Evolutionary conservation across 257 asterid species (phyloP).

Genomic region (Solanum lycopersicoides): DNA sequence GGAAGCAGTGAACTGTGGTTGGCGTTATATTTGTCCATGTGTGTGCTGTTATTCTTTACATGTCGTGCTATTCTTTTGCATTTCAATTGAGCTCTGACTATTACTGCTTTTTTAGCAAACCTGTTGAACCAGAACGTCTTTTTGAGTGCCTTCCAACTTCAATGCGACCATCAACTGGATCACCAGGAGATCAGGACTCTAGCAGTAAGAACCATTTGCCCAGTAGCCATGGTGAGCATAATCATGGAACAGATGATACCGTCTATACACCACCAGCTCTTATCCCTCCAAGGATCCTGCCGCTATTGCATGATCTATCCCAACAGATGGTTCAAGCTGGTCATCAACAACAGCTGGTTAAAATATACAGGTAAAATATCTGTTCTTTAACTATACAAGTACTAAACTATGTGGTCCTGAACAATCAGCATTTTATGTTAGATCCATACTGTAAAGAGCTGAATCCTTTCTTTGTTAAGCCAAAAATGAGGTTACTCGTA

Average conservation of each 20-base stretch:
- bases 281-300: constrained; percentile 86
- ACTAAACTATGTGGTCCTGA: background rate
- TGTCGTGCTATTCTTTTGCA: background rate
- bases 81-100: background rate
- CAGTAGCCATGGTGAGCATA: constrained; percentile 57
- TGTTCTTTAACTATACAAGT: background rate
- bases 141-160: constrained; percentile 98
- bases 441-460: background rate
- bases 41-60: background rate
- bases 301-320: constrained; percentile 91
- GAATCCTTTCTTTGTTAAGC: background rate
- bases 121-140: constrained; percentile 98
- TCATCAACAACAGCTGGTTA: constrained; percentile 71
- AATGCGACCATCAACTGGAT: constrained; percentile 88
- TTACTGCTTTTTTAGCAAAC: constrained; percentile 51
- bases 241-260: constrained; percentile 45
- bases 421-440: background rate
- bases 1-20: background rate
- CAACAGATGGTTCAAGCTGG: constrained; percentile 95
- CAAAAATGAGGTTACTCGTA: background rate
- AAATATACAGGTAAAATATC: constrained; percentile 60
- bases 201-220: constrained; percentile 59
- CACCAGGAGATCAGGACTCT: constrained; percentile 60
- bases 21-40: background rate
- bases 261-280: constrained; percentile 83